phyloP scores from a whole-genome alignment of 2,329 filamentous ascomycete genomes.

The Monosporascus sp. region DNA sequence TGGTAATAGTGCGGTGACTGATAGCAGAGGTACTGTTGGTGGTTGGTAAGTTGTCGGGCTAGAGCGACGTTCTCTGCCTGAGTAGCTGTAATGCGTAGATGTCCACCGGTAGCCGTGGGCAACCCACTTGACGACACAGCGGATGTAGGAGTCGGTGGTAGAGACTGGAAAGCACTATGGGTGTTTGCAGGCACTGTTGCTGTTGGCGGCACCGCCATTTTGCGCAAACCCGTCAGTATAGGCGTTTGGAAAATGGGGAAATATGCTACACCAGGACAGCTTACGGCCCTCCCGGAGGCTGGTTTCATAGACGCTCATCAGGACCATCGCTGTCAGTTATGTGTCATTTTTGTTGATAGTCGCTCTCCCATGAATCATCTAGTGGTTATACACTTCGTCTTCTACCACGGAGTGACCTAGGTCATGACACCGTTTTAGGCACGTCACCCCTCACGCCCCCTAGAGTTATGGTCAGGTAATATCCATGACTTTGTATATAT shows the following conservation, averaged over 20 bases:
- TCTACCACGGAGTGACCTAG: no score
- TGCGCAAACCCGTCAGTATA: not conserved
- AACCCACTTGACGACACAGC: not conserved
- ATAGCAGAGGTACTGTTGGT: not conserved
- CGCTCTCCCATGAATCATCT: no score
- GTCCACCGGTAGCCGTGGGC: not conserved
- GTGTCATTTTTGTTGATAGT: no score
- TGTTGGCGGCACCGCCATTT: not conserved
- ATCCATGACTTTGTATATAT: no score
- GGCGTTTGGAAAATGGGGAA: not conserved
- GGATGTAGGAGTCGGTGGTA: not conserved
- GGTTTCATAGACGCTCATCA: no score
- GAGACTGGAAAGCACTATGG: not conserved
- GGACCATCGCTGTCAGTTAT: no score
- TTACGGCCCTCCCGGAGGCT: no score
- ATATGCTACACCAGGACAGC: not conserved
- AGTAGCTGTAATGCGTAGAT: not conserved
- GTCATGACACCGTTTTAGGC: no score
- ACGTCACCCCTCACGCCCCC: no score
- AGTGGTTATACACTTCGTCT: no score
- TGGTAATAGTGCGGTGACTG: not conserved
- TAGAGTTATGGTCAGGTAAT: no score
- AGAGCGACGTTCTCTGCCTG: not conserved
- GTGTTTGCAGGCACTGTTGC: not conserved
- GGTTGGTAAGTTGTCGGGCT: not conserved